phyloP scores from a whole-genome alignment of 2,329 filamentous ascomycete species.

The Botryotinia convoluta region DNA sequence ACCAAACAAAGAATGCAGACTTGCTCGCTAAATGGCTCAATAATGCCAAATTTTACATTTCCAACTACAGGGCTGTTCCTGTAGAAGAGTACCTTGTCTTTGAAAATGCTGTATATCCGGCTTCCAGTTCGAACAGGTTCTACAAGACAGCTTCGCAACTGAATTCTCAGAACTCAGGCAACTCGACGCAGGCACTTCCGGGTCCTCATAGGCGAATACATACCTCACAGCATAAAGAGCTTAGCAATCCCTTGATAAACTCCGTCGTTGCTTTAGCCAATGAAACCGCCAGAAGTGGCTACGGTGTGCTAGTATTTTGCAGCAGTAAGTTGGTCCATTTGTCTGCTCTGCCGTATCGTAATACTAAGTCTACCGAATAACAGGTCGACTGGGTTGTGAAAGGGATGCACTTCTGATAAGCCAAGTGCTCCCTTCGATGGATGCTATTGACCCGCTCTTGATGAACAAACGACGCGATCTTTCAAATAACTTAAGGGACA shows the following conservation, averaged over 20 bases:
- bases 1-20: constrained; percentile 58
- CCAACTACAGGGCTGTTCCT: constrained; percentile 70
- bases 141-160: constrained; percentile 52
- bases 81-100: constrained; percentile 73
- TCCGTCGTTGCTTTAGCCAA: constrained; percentile 67
- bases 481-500: constrained; percentile 62
- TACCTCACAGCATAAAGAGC: constrained; percentile 56
- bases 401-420: constrained; percentile 66
- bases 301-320: constrained; percentile 72
- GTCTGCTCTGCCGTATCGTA: not conserved
- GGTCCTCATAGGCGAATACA: constrained; percentile 50
- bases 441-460: constrained; percentile 45
- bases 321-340: constrained; percentile 47
- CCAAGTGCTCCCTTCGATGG: constrained; percentile 56
- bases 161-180: constrained; percentile 35
- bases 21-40: constrained; percentile 66
- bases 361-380: not conserved
- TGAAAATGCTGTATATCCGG: constrained; percentile 64
- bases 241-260: constrained; percentile 64
- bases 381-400: constrained; percentile 60
- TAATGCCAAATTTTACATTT: constrained; percentile 67
- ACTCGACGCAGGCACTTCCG: constrained; percentile 39
- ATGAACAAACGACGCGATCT: constrained; percentile 61
- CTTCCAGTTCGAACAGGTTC: constrained; percentile 55
- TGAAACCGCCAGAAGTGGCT: constrained; percentile 66